phyloP scores from a whole-genome alignment of 495 filamentous ascomycete genomes.

The Penicillium odoratum region DNA sequence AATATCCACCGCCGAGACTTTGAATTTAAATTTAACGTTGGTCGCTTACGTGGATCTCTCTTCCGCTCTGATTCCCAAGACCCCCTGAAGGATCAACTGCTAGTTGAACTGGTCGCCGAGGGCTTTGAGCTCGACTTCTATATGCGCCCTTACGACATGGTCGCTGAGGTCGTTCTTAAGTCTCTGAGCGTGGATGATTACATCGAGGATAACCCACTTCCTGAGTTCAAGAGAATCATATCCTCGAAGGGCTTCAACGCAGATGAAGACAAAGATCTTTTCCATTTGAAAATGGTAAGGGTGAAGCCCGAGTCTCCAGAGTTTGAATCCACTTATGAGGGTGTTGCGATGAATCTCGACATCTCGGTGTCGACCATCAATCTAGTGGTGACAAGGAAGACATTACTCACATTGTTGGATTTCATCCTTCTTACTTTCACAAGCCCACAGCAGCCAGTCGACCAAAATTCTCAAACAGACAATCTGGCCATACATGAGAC shows the following conservation, averaged over 20 bases:
- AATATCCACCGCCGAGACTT: slow-evolving; percentile 85
- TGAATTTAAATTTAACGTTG: slow-evolving; percentile 94
- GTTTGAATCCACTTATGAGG: slow-evolving; percentile 86
- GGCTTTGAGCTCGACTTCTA: slow-evolving; percentile 85
- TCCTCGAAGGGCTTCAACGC: slow-evolving; percentile 77
- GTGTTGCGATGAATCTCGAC: slow-evolving; percentile 89
- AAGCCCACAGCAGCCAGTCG: slow-evolving; percentile 55
- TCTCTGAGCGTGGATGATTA: slow-evolving; percentile 93
- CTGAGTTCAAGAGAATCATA: slow-evolving; percentile 94
- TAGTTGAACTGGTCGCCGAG: slow-evolving; percentile 90
- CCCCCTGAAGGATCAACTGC: slow-evolving; percentile 70
- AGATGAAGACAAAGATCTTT: slow-evolving; percentile 76
- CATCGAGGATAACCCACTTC: slow-evolving; percentile 81
- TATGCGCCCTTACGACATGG: slow-evolving; percentile 86
- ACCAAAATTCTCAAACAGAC: slow-evolving; percentile 34
- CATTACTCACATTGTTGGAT: slow-evolving; percentile 90
- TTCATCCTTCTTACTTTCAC: slow-evolving; percentile 96
- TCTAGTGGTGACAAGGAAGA: slow-evolving; percentile 88
- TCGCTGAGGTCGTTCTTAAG: slow-evolving; percentile 81
- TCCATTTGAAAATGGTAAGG: slow-evolving; percentile 82
- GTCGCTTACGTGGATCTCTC: slow-evolving; percentile 86
- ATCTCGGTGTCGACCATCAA: slow-evolving; percentile 94
- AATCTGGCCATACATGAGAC: slow-evolving; percentile 47
- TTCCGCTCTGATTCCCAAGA: slow-evolving; percentile 83
- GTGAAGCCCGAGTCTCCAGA: slow-evolving; percentile 92